phyloP scores from a whole-genome alignment of 225 moss, liverwort and hornwort genomes.

The Pleurozium schreberi region DNA sequence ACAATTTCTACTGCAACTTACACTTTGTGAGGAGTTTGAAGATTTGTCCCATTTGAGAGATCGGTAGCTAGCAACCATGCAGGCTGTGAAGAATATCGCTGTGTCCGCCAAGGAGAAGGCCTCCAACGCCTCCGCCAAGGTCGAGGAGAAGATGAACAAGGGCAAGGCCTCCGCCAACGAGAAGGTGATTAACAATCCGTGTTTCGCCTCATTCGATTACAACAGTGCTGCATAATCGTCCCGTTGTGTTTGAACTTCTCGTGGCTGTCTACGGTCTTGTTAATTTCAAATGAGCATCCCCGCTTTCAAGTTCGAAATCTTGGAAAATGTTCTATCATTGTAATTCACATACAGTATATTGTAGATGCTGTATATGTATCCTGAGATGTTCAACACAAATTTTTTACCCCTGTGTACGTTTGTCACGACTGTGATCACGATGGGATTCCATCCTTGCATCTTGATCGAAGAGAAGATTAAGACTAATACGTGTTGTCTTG shows the following conservation, averaged over 20 bases:
- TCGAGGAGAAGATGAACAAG: slow-evolving; percentile 12
- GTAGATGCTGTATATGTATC: neutral
- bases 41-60: neutral
- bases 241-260: too few relatives aligned
- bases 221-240: too few relatives aligned
- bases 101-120: slow-evolving; percentile 13
- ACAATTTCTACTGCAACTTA: too few relatives aligned
- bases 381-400: neutral
- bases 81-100: neutral
- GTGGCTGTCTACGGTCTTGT: too few relatives aligned
- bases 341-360: fast-evolving
- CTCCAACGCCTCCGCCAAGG: neutral
- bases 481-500: too few relatives aligned
- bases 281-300: neutral
- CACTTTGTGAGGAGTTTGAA: neutral
- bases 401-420: too few relatives aligned
- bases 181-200: neutral
- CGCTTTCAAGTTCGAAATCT: neutral
- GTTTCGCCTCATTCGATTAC: neutral
- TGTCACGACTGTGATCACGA: neutral
- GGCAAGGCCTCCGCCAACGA: slow-evolving; percentile 1
- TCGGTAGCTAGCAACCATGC: neutral
- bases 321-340: too few relatives aligned
- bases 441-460: too few relatives aligned
- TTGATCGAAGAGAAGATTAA: too few relatives aligned